Evolutionary conservation across 2,329 filamentous ascomycete genomes (phyloP).

Genomic region (Colletotrichum eremochloae): DNA sequence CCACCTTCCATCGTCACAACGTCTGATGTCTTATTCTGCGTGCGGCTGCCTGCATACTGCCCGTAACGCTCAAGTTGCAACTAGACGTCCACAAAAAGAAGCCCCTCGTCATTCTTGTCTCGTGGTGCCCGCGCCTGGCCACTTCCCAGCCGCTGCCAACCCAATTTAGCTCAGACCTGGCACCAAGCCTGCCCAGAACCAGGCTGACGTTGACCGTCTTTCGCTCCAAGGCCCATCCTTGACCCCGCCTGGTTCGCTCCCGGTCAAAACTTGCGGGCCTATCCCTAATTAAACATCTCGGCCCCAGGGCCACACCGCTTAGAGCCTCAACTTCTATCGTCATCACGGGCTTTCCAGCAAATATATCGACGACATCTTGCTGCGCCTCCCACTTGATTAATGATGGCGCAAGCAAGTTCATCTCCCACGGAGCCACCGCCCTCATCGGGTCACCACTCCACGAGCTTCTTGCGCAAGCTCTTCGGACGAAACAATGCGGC

Average conservation of each 20-base stretch:
- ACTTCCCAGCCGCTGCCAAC: slow-evolving; percentile 38
- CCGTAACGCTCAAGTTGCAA: slow-evolving; percentile 35
- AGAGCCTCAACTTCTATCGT: slow-evolving; percentile 38
- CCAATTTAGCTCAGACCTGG: slow-evolving; percentile 35
- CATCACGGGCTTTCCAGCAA: slow-evolving; percentile 18
- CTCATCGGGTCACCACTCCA: slow-evolving; percentile 23
- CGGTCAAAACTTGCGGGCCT: slow-evolving; percentile 34
- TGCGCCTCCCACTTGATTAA: not conserved
- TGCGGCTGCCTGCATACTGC: slow-evolving; percentile 36
- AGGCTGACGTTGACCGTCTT: slow-evolving; percentile 43
- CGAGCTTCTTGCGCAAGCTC: slow-evolving; percentile 42
- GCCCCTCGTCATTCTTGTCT: slow-evolving; percentile 36
- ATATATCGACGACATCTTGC: slow-evolving; percentile 14
- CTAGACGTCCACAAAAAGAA: slow-evolving; percentile 33
- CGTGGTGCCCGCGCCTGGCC: slow-evolving; percentile 28
- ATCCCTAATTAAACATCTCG: slow-evolving; percentile 37
- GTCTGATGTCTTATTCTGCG: slow-evolving; percentile 34
- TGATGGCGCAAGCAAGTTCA: slow-evolving; percentile 40
- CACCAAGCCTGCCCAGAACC: slow-evolving; percentile 28
- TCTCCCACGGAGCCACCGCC: slow-evolving; percentile 31
- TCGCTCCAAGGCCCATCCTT: slow-evolving; percentile 42
- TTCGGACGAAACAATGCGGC: slow-evolving; percentile 41
- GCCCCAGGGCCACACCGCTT: slow-evolving; percentile 39
- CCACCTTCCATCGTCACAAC: slow-evolving; percentile 33
- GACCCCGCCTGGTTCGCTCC: slow-evolving; percentile 37